phyloP scores from a whole-genome alignment of 169 alveolate genomes.

The Eimeria sp. region DNA sequence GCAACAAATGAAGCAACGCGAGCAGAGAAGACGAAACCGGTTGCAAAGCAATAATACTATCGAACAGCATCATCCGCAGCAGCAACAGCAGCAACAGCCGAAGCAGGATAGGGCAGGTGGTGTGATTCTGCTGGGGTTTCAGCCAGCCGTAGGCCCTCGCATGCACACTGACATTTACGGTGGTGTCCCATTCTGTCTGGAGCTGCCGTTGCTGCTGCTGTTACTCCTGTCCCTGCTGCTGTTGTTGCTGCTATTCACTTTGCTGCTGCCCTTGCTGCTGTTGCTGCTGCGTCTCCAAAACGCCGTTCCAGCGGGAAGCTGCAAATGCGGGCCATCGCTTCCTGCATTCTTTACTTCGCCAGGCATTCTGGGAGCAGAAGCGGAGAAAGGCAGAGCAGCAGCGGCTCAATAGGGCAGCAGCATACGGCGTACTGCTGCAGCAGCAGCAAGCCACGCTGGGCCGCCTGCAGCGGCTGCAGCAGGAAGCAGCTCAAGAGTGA shows the following conservation, averaged over 20 bases:
- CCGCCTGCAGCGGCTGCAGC: constrained; percentile 51
- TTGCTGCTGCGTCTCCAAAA: background rate
- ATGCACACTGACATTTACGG: background rate
- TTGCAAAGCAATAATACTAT: background rate
- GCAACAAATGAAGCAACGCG: constrained; percentile 40
- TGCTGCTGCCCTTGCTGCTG: background rate
- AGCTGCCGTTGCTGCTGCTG: constrained; percentile 17
- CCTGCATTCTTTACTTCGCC: background rate
- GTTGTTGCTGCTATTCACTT: background rate
- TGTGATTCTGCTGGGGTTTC: background rate
- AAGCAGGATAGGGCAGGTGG: constrained; percentile 40
- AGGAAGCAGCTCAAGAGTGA: constrained; percentile 38
- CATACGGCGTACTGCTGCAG: constrained; percentile 66
- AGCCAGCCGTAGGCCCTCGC: background rate
- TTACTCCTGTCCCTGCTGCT: background rate
- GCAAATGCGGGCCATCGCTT: background rate
- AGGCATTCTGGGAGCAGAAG: constrained; percentile 3
- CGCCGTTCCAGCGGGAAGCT: background rate
- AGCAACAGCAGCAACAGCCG: constrained; percentile 40
- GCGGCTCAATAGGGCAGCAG: constrained; percentile 67
- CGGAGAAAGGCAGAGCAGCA: constrained; percentile 33
- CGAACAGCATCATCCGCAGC: constrained; percentile 24
- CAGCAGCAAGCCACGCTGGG: constrained; percentile 50
- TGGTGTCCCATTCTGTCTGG: background rate
- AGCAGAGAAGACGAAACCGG: constrained; percentile 34